Base-by-base conservation (phyloP, 306 rosid genomes). In the Rubus parviflorus region DNA sequence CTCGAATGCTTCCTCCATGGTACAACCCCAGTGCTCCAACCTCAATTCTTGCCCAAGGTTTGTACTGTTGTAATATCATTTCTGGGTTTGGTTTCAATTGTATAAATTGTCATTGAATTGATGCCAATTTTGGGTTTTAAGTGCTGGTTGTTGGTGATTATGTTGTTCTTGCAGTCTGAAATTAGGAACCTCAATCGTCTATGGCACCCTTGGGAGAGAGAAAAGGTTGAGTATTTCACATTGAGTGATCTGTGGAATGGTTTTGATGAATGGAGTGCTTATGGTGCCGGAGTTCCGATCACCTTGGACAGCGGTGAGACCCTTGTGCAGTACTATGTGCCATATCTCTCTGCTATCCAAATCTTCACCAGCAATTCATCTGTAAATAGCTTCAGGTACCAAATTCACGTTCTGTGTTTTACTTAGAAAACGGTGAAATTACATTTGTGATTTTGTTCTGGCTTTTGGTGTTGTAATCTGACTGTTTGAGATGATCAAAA, bases 201-300 rank as follows among this genome's bases (percentile, higher is more conserved):
- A 43, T 96, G 99, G 99, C 92, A 96, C 56, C 96, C 96, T 2
- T 89, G 96, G 93, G 94, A 92, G 83, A 92, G 92, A 82, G 98
- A 96, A 81, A 80, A 72, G 52, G 89, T 92, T 0, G 98, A 96
- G 75, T 92, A 83, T 83, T 92, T 96, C 84, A 86, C 90, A 25
- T 71, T 96, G 83, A 85, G 88, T 43, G 94, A 96, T 80, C 90
- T 96, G 12, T 96, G 99, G 99, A 87, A 91, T 66, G 77, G 89
- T 58, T 96, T 78, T 58, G 92, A 89, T 72, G 97, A 96, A 88
- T 91, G 93, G 96, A 96, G 99, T 79, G 99, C 96, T 0, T 96
- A 96, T 67, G 99, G 99, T 7, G 92, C 97, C 17, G 97, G 96
- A 77, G 99, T 96, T 60, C 94, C 94, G 0, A 85, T 96, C 61